Evolutionary conservation across 768 basidiomycete genomes (phyloP).

Genomic region (Lactarius evosmus): DNA sequence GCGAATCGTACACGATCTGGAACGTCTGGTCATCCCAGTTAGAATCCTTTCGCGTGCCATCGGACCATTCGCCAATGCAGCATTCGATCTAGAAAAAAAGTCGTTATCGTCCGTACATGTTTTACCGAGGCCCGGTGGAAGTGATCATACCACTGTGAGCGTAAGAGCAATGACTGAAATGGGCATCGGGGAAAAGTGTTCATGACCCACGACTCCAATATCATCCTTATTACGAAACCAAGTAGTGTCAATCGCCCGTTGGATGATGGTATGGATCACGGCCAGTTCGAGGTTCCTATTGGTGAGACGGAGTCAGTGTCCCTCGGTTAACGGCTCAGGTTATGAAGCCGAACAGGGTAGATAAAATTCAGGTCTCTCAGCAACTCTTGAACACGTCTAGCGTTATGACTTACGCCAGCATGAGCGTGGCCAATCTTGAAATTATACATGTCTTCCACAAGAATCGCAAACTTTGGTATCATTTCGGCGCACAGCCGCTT

Average conservation of each 20-base stretch:
- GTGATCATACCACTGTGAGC: constrained; percentile 1
- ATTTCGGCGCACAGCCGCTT: neutral
- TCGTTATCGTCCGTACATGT: neutral
- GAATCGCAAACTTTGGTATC: constrained; percentile 1
- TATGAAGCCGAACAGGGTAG: constrained; percentile 5
- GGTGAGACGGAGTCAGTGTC: neutral
- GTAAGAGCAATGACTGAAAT: neutral
- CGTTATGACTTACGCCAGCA: neutral
- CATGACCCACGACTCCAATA: neutral
- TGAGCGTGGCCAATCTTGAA: constrained; percentile 3
- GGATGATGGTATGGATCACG: constrained; percentile 8
- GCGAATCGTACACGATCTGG: neutral
- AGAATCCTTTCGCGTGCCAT: neutral
- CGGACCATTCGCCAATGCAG: constrained; percentile 3
- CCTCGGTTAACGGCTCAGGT: too few relatives aligned
- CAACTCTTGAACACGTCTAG: neutral
- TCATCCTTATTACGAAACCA: constrained; percentile 15
- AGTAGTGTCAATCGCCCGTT: constrained; percentile 1
- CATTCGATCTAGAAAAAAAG: neutral
- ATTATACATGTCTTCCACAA: constrained; percentile 8
- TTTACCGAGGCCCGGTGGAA: too few relatives aligned
- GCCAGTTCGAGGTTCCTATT: neutral
- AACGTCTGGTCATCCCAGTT: neutral
- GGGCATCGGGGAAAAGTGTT: constrained; percentile 7
- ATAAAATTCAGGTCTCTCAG: constrained; percentile 18